Evolutionary conservation across 2,329 filamentous ascomycete species (phyloP).

Genomic region (Aspergillus uvarum): DNA sequence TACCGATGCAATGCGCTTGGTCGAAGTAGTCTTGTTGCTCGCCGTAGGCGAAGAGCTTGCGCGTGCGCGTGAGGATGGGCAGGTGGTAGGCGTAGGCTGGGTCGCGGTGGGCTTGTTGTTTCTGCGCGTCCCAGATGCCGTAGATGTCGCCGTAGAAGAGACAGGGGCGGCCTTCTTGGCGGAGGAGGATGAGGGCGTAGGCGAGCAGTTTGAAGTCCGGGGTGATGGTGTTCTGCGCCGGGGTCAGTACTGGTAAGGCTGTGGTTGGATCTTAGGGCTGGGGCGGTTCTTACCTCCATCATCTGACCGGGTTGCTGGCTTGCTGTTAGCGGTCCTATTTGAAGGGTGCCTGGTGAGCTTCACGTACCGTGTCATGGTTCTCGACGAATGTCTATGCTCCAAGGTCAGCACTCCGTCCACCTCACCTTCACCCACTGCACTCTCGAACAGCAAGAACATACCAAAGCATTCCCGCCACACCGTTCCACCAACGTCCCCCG

Average conservation of each 20-base stretch:
- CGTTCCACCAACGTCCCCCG: slow-evolving; percentile 58
- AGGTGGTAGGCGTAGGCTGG: background rate
- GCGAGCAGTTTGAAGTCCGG: slow-evolving; percentile 8
- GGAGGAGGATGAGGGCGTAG: slow-evolving; percentile 11
- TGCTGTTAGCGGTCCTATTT: background rate
- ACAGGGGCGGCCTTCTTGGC: slow-evolving; percentile 8
- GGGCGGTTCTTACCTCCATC: slow-evolving; percentile 31
- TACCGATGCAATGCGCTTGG: slow-evolving; percentile 5
- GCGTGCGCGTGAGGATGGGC: slow-evolving; percentile 1
- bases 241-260: background rate
- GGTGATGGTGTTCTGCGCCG: background rate
- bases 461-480: slow-evolving; percentile 58
- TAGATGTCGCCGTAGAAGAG: slow-evolving; percentile 13
- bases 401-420: slow-evolving; percentile 2
- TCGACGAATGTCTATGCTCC: slow-evolving; percentile 65
- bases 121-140: slow-evolving; percentile 1
- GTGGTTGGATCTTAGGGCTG: background rate
- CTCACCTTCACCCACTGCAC: too few species aligned
- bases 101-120: background rate
- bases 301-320: slow-evolving; percentile 17
- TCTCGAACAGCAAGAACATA: slow-evolving; percentile 24
- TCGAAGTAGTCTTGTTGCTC: slow-evolving; percentile 12
- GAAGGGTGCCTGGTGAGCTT: too few species aligned
- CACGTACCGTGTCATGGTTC: slow-evolving; percentile 66
- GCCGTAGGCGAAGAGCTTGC: slow-evolving; percentile 6